Conservation (phyloP, 2,329 filamentous ascomycete species). For the Ilyonectria sp. region DNA sequence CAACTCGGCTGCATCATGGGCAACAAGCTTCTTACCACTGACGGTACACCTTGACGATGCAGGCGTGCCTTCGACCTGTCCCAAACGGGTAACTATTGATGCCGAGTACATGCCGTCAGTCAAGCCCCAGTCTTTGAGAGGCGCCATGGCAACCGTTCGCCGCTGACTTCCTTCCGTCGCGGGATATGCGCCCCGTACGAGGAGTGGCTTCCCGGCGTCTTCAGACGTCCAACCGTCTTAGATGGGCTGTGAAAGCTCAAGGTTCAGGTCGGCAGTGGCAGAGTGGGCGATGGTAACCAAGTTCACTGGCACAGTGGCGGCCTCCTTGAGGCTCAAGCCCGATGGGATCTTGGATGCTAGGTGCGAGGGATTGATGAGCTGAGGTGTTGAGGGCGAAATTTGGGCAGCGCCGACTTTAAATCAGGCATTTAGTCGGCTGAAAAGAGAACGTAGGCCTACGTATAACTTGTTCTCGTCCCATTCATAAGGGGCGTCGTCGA, state of each 20-base stretch:
- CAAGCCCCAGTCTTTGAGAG: slow-evolving; percentile 36
- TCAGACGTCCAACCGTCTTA: slow-evolving; percentile 57
- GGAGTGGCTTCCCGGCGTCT: slow-evolving; percentile 55
- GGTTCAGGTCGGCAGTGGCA: slow-evolving; percentile 62
- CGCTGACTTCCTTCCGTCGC: slow-evolving; percentile 56
- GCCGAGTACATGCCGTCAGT: not conserved
- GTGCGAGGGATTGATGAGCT: slow-evolving; percentile 10
- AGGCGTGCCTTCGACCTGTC: too few relatives aligned
- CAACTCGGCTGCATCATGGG: too few relatives aligned
- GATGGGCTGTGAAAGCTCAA: slow-evolving; percentile 72
- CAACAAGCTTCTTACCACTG: too few relatives aligned
- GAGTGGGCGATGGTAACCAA: slow-evolving; percentile 73
- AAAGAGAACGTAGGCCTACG: not conserved
- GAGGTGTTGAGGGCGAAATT: too few relatives aligned
- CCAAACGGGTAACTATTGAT: too few relatives aligned
- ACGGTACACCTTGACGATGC: too few relatives aligned
- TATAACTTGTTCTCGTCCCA: not conserved
- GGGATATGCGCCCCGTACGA: slow-evolving; percentile 67
- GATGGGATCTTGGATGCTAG: slow-evolving; percentile 62
- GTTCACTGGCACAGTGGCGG: slow-evolving; percentile 70
- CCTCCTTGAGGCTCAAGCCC: slow-evolving; percentile 59
- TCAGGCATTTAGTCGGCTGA: too few relatives aligned
- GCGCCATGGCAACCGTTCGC: slow-evolving; percentile 59
- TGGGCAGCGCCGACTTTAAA: too few relatives aligned
- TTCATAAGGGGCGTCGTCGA: too few relatives aligned